Conservation (phyloP, 2,329 filamentous ascomycete genomes). For the Cladosporium sp. region DNA sequence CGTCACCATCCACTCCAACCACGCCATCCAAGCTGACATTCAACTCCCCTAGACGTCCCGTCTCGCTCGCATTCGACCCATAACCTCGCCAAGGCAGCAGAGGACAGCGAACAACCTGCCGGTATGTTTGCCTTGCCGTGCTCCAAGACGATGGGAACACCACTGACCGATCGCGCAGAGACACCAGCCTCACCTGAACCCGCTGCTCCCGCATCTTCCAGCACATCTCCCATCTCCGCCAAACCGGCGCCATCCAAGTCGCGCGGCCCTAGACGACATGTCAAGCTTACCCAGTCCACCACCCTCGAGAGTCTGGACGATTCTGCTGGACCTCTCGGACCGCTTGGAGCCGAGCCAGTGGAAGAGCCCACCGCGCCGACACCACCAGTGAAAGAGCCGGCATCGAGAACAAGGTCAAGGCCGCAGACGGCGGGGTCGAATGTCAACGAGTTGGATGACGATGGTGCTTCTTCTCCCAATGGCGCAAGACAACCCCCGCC, state of each 20-base stretch:
- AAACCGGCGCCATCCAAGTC: conserved; percentile 34
- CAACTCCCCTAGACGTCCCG: conserved; percentile 41
- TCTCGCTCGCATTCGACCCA: conserved; percentile 40
- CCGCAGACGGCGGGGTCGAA: conserved; percentile 36
- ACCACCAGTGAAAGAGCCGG: conserved; percentile 57
- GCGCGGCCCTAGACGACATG: conserved; percentile 55
- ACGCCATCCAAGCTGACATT: conserved; percentile 1
- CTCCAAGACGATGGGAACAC: not conserved
- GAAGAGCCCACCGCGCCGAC: conserved; percentile 58
- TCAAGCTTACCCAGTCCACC: conserved; percentile 71
- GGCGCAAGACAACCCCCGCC: conserved; percentile 60
- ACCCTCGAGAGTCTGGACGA: conserved; percentile 70
- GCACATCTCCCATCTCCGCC: conserved; percentile 18
- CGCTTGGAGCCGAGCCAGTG: conserved; percentile 47
- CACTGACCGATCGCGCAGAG: not conserved
- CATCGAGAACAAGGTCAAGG: conserved; percentile 39
- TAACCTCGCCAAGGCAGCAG: conserved; percentile 36
- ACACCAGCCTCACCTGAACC: conserved; percentile 11
- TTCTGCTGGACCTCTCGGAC: conserved; percentile 71
- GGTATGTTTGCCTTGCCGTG: conserved; percentile 16
- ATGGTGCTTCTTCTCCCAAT: conserved; percentile 45
- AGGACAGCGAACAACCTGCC: conserved; percentile 24
- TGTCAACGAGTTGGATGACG: conserved; percentile 60
- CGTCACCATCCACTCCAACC: not conserved
- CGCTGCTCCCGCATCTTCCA: conserved; percentile 18